Conservation (phyloP, 192 early-diverging fungal species). For the Globomyces pollinis-pini region DNA sequence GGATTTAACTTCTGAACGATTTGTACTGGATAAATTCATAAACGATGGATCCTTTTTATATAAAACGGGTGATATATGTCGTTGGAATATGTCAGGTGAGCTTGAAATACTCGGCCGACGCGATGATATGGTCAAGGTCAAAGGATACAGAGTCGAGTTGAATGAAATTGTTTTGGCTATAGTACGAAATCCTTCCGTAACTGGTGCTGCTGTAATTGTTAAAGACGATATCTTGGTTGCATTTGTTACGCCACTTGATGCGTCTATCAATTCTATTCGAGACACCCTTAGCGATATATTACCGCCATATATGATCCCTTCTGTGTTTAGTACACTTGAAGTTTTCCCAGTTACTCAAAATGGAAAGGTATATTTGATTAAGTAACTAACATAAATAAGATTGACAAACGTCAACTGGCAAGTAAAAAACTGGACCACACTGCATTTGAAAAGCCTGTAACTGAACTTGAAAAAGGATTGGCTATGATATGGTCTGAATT, state of each 20-base stretch:
- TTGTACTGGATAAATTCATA: constrained; percentile 19
- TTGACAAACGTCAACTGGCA: constrained; percentile 2
- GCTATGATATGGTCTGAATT: neutral
- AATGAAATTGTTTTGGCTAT: constrained; percentile 13
- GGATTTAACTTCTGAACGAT: constrained; percentile 24
- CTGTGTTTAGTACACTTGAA: constrained; percentile 14
- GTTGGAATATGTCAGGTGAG: constrained; percentile 11
- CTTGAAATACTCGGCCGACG: constrained; percentile 26
- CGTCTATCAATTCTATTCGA: neutral
- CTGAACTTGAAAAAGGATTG: neutral
- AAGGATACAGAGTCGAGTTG: constrained; percentile 37
- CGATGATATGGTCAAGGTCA: constrained; percentile 45
- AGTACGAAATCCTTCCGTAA: neutral
- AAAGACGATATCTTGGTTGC: constrained; percentile 17
- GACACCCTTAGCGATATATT: neutral
- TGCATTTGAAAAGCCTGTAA: neutral
- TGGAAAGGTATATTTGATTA: constrained; percentile 13
- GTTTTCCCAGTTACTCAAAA: constrained; percentile 18
- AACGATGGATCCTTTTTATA: constrained; percentile 11
- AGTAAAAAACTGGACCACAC: too few species aligned
- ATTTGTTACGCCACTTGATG: constrained; percentile 15
- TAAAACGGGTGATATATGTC: constrained; percentile 20
- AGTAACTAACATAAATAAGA: neutral
- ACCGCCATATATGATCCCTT: constrained; percentile 30
- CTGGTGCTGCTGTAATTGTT: constrained; percentile 16